Base-by-base conservation (phyloP, 2,329 filamentous ascomycete species). In the Aspergillus flavus region DNA sequence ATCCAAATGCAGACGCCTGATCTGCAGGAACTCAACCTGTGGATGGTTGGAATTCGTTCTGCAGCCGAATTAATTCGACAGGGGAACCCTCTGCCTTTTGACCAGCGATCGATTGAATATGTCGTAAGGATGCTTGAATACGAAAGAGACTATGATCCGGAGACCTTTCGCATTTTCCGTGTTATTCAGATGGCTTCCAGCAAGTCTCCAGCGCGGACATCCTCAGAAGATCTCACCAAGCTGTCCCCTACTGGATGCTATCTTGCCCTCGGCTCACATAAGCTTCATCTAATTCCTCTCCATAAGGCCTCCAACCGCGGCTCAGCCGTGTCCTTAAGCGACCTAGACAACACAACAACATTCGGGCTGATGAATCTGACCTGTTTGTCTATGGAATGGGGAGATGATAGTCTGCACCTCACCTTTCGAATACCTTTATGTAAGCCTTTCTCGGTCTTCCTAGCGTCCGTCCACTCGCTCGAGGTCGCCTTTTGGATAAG, bases 201-300 rank as follows among this genome's bases (percentile, higher is more conserved):
- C 67, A 89, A 89, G 75, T 80, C 82, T 21, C 78, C 80, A 36
- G 80, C 81, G 39, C 81, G 85, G 59, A 84, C 87, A 3, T 89
- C 89, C 9, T 85, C 85, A 19, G 89, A 91, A 63, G 89, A 91
- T 68, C 75, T 91, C 50, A 83, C 86, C 56, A 91, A 91, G 71
- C 76, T 88, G 32, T 84, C 84, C 45, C 87, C 88, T 11, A 87
- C 85, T 11, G 85, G 90, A 28, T 91, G 86, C 75, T 91, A 91
- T 72, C 82, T 92, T 65, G 89, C 86, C 7, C 83, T 92, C 72
- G 89, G 89, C 23, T 83, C 89, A 36, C 88, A 91, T 78, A 90
- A 89, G 72, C 78, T 91, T 39, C 89, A 91, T 76, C 71, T 92
- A 56, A 83, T 92, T 53, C 88, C 88, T n/a, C 72, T 89, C 36